Percentiles rank a stretch among this genome's conserved stretches.
Conservation (phyloP, 2,329 filamentous ascomycete species). For the Cladosporium phlei region DNA sequence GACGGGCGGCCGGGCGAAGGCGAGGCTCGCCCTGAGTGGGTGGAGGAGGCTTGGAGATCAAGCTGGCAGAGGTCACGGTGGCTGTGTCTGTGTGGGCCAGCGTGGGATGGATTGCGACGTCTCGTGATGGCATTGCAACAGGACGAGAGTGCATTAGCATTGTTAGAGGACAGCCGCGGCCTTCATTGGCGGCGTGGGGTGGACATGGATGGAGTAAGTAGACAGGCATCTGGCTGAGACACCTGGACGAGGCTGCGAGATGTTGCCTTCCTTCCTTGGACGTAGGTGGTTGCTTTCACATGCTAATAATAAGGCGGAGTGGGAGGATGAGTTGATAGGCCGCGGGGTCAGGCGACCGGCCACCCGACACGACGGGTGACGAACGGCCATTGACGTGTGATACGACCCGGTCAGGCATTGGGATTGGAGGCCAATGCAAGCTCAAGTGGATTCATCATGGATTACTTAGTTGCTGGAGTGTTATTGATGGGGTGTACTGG, state of each 20-base stretch:
- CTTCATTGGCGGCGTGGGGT: constrained; percentile 7
- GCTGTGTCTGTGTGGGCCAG: not conserved
- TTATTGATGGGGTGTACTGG: no score
- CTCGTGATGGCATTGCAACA: not conserved
- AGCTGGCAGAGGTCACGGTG: not conserved
- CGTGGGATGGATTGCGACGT: not conserved
- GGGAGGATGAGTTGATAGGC: constrained; percentile 8
- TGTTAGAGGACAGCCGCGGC: not conserved
- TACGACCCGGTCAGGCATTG: constrained; percentile 10
- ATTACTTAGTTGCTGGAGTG: no score
- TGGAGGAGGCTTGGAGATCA: no score
- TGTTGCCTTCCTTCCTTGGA: no score
- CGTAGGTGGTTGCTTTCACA: constrained; percentile 5
- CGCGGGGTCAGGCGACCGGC: constrained; percentile 13
- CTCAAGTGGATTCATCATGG: no score
- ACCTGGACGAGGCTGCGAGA: constrained; percentile 5
- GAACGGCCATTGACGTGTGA: constrained; percentile 13
- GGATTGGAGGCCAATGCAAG: constrained; percentile 3
- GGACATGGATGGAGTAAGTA: no score
- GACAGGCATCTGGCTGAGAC: no score
- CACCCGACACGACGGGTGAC: no score
- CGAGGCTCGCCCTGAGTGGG: no score
- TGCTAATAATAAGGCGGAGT: not conserved
- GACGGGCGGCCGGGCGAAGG: no score
- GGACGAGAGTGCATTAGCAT: not conserved